phyloP scores from a whole-genome alignment of 495 filamentous ascomycete species.

The Hypoxylon perforatum region DNA sequence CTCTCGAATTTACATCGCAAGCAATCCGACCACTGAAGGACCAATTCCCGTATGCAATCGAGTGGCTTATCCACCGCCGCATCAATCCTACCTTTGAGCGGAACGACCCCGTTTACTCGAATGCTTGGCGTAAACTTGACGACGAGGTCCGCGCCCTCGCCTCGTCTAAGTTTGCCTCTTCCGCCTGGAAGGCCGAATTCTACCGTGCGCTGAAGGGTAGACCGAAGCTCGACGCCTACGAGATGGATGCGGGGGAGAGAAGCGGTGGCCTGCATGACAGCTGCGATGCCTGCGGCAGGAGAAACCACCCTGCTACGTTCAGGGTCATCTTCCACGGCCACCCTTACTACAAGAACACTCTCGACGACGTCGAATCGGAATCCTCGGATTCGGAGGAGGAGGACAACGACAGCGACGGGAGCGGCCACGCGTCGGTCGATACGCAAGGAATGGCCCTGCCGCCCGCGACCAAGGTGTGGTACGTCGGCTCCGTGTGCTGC shows the following conservation, averaged over 20 bases:
- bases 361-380: slow-evolving; percentile 71
- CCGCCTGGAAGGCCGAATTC: slow-evolving; percentile 78
- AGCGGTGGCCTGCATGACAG: slow-evolving; percentile 53
- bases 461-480: slow-evolving; percentile 52
- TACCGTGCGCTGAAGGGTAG: slow-evolving; percentile 71
- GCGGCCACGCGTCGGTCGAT: slow-evolving; percentile 51
- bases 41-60: slow-evolving; percentile 80
- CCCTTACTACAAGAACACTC: slow-evolving; percentile 73
- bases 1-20: slow-evolving; percentile 75
- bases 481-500: slow-evolving; percentile 64
- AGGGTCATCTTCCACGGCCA: slow-evolving; percentile 72
- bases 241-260: slow-evolving; percentile 35
- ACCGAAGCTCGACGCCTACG: slow-evolving; percentile 59
- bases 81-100: slow-evolving; percentile 79
- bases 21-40: slow-evolving; percentile 75
- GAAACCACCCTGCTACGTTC: slow-evolving; percentile 71
- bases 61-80: slow-evolving; percentile 81
- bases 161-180: slow-evolving; percentile 76
- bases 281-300: slow-evolving; percentile 84
- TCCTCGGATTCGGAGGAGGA: slow-evolving; percentile 45
- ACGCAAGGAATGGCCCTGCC: slow-evolving; percentile 47
- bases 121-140: slow-evolving; percentile 80
- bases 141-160: slow-evolving; percentile 75
- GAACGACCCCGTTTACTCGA: slow-evolving; percentile 70
- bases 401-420: slow-evolving; percentile 47